Conservation (phyloP, 305 asterid genomes). For the Fraxinus floribunda region DNA sequence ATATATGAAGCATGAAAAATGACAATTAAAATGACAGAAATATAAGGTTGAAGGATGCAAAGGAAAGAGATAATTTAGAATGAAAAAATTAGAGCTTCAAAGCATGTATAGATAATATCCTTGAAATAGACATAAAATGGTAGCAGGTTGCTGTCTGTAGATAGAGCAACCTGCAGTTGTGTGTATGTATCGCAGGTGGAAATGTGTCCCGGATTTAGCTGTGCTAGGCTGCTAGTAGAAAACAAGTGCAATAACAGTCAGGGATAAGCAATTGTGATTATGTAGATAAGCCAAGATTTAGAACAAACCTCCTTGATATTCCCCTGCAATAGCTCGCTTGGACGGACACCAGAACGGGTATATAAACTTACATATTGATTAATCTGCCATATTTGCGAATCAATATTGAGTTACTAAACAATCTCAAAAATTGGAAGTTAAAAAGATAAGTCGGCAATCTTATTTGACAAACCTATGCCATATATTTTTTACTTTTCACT, state of each 20-base stretch:
- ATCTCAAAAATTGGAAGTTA: background rate
- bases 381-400: conserved; percentile 49
- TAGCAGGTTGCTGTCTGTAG: background rate
- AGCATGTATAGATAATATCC: background rate
- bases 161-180: background rate
- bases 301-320: conserved; percentile 68
- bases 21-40: background rate
- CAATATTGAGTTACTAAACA: conserved; percentile 15
- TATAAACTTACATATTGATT: conserved; percentile 68
- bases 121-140: background rate
- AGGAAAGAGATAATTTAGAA: background rate
- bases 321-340: conserved; percentile 79
- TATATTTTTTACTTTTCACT: background rate
- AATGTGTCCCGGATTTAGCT: background rate
- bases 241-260: background rate
- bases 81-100: background rate
- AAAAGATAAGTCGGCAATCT: background rate
- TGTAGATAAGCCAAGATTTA: conserved; percentile 20
- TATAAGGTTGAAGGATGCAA: background rate
- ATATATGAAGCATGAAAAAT: background rate
- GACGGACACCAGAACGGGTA: conserved; percentile 66
- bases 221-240: background rate
- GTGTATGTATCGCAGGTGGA: background rate
- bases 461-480: background rate
- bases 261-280: background rate